phyloP scores from a whole-genome alignment of 306 rosid species.

The Vicia villosa region DNA sequence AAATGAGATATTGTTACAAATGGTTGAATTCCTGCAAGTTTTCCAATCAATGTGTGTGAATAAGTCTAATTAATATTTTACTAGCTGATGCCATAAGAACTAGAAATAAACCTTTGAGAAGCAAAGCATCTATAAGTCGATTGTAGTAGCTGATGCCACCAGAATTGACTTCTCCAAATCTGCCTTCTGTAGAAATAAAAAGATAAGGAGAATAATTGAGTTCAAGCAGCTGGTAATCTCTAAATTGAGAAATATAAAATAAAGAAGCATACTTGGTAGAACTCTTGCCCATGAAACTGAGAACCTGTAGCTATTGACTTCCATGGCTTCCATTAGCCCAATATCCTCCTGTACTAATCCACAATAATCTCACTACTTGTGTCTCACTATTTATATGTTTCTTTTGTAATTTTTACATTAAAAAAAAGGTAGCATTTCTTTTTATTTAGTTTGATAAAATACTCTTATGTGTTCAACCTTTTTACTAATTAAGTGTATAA shows the following conservation, averaged over 20 bases:
- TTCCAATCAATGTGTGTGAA: background rate
- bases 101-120: no score
- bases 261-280: conserved; percentile 52
- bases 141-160: conserved; percentile 53
- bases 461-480: no score
- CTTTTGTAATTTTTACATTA: no score
- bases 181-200: conserved; percentile 45
- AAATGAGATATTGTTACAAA: conserved; percentile 45
- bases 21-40: conserved; percentile 45
- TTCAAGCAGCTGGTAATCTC: background rate
- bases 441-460: no score
- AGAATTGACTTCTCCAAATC: conserved; percentile 52
- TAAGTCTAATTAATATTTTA: conserved; percentile 57
- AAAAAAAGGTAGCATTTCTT: no score
- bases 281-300: conserved; percentile 80
- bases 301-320: conserved; percentile 62
- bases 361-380: no score
- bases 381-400: no score
- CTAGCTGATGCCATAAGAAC: conserved; percentile 46
- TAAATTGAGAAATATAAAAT: conserved; percentile 5
- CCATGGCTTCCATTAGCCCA: conserved; percentile 50
- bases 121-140: no score
- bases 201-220: background rate
- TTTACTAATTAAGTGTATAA: no score
- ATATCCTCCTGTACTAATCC: conserved; percentile 49